Base-by-base conservation (phyloP, 2,329 filamentous ascomycete genomes). In the Pseudovirgaria hyperparasitica region DNA sequence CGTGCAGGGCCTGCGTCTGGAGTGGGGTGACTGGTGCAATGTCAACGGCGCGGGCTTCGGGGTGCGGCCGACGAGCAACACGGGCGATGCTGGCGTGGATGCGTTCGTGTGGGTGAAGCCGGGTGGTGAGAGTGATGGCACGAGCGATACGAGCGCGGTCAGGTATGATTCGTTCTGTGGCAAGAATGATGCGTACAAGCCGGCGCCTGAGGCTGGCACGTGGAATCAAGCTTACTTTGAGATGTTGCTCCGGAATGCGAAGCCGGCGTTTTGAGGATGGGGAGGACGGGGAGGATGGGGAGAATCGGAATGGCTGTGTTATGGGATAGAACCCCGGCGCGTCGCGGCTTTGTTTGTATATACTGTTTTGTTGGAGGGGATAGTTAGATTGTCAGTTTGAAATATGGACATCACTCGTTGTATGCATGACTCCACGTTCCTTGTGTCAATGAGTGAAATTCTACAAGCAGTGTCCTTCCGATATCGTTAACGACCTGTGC, bases 51-150 rank as follows among this genome's bases (percentile, higher is more conserved):
- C 72, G 27, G 73, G 74, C 9, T 78, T 77, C 38, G 75, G 75
- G 37, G 54, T 55, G 10, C 65, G 71, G 8, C 72, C 73, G 2
- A 68, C 68, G 1, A 55, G 66, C 15, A 58, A 65, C 45, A 80
- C 75, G 4, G 71, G 70, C 10, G 60, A 69, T 33, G 44, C 54
- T 2, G 55, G 73, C 14, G 59, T 65, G 13, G 76, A 81, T 48
- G 67, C 73, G 16, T 76, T 79, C 37, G 74, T 79, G 32, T 80
- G 75, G 75, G 58, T 78, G 41, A 80, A 80, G 64, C 75, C 75
- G 5, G 75, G 75, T 39, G 63, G 63, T 29, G 64, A 68, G 46
- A 58, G 55, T 12, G 64, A 67, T 37, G 63, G 63, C 31, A 67
- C 63, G 1, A 49, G 41, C 18, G 45, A 57, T 29, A 32, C 42